phyloP scores from a whole-genome alignment of 805 yeast genomes.

The Hanseniaspora meyeri region DNA sequence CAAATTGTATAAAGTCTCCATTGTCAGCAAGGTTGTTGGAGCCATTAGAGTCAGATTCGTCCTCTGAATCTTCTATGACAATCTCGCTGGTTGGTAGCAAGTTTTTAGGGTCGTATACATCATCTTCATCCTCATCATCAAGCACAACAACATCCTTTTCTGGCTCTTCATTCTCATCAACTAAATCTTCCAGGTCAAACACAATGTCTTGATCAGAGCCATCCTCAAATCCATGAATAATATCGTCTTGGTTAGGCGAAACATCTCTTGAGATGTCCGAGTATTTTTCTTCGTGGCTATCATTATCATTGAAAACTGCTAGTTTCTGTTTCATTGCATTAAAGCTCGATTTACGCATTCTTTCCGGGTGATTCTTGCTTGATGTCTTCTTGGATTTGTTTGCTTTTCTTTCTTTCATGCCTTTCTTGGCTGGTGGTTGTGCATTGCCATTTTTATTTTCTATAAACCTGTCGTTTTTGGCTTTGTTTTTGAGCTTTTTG shows the following conservation, averaged over 20 bases:
- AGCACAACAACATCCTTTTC: background rate
- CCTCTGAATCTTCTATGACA: constrained; percentile 10
- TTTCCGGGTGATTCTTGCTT: constrained; percentile 15
- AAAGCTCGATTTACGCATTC: constrained; percentile 27
- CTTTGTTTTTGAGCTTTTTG: constrained; percentile 4
- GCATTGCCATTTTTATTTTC: background rate
- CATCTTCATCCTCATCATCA: constrained; percentile 18
- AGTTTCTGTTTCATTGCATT: constrained; percentile 23
- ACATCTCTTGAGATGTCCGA: constrained; percentile 18
- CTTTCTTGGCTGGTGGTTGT: background rate
- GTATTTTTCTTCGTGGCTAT: constrained; percentile 23
- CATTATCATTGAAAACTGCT: constrained; percentile 21
- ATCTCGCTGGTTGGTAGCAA: constrained; percentile 11
- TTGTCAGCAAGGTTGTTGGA: constrained; percentile 29
- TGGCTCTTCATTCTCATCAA: constrained; percentile 4
- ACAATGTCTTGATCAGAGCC: constrained; percentile 20
- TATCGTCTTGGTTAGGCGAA: constrained; percentile 11
- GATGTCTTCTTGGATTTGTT: background rate
- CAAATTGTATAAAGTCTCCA: constrained; percentile 34
- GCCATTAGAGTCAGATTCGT: constrained; percentile 6
- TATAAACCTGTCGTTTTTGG: constrained; percentile 1
- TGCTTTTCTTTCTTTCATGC: constrained; percentile 10
- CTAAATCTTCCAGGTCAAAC: constrained; percentile 18
- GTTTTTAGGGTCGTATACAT: constrained; percentile 20
- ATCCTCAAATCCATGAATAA: constrained; percentile 7